phyloP scores from a whole-genome alignment of 305 asterid species.

The Fraxinus sp. region DNA sequence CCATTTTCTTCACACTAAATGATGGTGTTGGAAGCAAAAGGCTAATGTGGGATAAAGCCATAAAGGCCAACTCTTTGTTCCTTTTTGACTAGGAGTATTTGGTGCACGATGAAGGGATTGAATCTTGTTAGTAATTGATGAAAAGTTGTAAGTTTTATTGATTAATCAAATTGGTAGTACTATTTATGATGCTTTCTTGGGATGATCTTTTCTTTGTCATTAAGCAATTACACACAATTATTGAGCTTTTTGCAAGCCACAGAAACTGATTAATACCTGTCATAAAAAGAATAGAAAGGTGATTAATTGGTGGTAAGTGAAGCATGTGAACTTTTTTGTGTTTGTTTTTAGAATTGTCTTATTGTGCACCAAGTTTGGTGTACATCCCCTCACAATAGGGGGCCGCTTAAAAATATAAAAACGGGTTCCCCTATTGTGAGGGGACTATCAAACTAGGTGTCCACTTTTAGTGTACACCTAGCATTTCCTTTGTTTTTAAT shows the following conservation, averaged over 20 bases:
- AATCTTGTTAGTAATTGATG: constrained; percentile 38
- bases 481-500: neutral
- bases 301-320: constrained; percentile 2
- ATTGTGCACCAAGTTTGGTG: too few species aligned
- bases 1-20: neutral
- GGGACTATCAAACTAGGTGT: too few species aligned
- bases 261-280: constrained; percentile 9
- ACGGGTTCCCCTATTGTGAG: too few species aligned
- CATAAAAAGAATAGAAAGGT: constrained; percentile 6
- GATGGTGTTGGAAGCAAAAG: neutral
- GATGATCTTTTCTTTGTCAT: constrained; percentile 42
- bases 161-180: constrained; percentile 24
- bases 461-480: too few species aligned
- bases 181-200: constrained; percentile 22
- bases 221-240: constrained; percentile 42
- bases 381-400: too few species aligned
- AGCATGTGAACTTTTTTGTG: neutral
- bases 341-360: neutral
- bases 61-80: constrained; percentile 29
- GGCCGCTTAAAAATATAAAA: too few species aligned
- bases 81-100: constrained; percentile 44
- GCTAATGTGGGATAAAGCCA: constrained; percentile 7
- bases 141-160: constrained; percentile 27
- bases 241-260: constrained; percentile 34
- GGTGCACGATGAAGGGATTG: constrained; percentile 23